A percentile compares a stretch with the other conserved stretches of the same genome.
phyloP scores from a whole-genome alignment of 2,329 filamentous ascomycete species.

The Trichoderma pleuroti region DNA sequence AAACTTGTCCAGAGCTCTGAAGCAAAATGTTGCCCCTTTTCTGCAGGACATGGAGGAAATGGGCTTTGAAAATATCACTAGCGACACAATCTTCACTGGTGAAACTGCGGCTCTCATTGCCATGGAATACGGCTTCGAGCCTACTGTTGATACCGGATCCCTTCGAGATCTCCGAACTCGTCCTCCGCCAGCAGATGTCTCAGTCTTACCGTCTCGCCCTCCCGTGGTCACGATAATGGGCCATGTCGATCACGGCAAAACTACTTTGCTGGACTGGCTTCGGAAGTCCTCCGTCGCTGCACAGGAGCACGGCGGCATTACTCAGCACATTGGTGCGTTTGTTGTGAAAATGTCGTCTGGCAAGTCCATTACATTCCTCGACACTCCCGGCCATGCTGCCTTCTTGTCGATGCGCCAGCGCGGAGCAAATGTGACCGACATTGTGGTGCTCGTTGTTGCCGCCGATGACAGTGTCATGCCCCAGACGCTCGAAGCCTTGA shows the following conservation, averaged over 20 bases:
- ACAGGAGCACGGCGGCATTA: slow-evolving; percentile 92
- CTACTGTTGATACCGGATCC: slow-evolving; percentile 66
- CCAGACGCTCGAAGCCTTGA: slow-evolving; percentile 92
- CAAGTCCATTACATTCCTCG: slow-evolving; percentile 91
- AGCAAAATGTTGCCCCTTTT: slow-evolving; percentile 68
- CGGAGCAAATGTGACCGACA: slow-evolving; percentile 93
- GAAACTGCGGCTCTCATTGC: slow-evolving; percentile 89
- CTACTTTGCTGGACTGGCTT: slow-evolving; percentile 88
- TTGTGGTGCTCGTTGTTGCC: slow-evolving; percentile 91
- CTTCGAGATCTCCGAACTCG: slow-evolving; percentile 67
- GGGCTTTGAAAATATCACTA: slow-evolving; percentile 81
- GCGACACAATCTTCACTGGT: slow-evolving; percentile 82
- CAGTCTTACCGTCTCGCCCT: slow-evolving; percentile 67
- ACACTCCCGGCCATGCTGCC: slow-evolving; percentile 93
- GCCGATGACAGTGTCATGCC: slow-evolving; percentile 97
- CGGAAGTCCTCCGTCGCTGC: slow-evolving; percentile 90
- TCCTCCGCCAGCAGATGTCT: slow-evolving; percentile 64
- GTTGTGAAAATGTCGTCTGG: slow-evolving; percentile 82
- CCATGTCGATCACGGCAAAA: slow-evolving; percentile 98
- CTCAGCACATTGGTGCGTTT: slow-evolving; percentile 97
- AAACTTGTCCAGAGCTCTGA: slow-evolving; percentile 72
- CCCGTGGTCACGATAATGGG: slow-evolving; percentile 99
- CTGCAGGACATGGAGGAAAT: slow-evolving; percentile 73
- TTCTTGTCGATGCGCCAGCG: slow-evolving; percentile 95
- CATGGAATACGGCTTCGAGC: slow-evolving; percentile 88